Evolutionary conservation across 495 filamentous ascomycete genomes (phyloP).

Genomic region (Cladorrhinum samala): DNA sequence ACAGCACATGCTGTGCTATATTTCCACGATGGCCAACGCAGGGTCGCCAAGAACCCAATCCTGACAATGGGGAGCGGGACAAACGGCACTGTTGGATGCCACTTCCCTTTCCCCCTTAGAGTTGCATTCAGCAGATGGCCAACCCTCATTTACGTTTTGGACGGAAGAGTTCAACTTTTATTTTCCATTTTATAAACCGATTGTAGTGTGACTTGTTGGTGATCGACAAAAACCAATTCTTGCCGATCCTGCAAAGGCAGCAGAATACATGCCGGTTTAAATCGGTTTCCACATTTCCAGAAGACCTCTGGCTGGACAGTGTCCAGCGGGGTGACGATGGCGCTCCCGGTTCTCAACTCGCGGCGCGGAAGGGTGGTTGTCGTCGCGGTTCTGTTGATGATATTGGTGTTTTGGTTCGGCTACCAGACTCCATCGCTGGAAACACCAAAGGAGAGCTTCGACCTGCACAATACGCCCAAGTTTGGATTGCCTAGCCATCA

Average conservation of each 20-base stretch:
- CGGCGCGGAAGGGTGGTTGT: constrained; percentile 12
- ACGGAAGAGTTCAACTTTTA: too few species aligned
- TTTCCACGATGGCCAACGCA: too few species aligned
- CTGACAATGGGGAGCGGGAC: too few species aligned
- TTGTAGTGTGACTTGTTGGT: too few species aligned
- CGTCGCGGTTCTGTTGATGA: constrained; percentile 13
- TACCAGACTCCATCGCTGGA: constrained; percentile 6
- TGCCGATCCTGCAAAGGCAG: not conserved
- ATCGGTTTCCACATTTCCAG: not conserved
- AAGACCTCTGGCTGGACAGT: not conserved
- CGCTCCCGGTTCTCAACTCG: constrained; percentile 7
- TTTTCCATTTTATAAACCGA: too few species aligned
- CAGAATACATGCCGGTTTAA: not conserved
- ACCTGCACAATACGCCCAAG: constrained; percentile 1
- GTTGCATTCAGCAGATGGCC: too few species aligned
- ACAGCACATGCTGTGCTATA: too few species aligned
- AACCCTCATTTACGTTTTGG: too few species aligned
- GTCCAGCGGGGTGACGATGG: constrained; percentile 7
- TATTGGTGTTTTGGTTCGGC: constrained; percentile 16
- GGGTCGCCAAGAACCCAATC: too few species aligned
- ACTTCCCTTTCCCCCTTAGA: too few species aligned
- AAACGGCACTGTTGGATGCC: too few species aligned
- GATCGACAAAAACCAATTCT: too few species aligned
- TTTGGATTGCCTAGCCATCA: not conserved
- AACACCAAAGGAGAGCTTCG: not conserved